Percentiles rank a stretch among this genome's conserved stretches.
phyloP scores from a whole-genome alignment of 164 flowering plant species.

The Magnolia sinica region DNA sequence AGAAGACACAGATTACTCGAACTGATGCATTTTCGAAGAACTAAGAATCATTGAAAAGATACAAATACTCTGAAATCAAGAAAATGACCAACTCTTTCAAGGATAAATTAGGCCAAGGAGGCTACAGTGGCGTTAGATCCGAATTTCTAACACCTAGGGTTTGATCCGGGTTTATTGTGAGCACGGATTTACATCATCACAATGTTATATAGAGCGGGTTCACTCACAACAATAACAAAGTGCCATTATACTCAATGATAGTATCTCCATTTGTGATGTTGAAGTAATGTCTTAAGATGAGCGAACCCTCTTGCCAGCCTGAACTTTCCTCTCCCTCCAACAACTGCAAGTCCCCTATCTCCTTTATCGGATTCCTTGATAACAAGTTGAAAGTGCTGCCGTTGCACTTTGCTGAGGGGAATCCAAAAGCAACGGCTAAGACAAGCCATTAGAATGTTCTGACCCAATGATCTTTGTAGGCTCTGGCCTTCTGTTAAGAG shows the following conservation, averaged over 20 bases:
- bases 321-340: slow-evolving; percentile 38
- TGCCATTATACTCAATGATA: slow-evolving; percentile 20
- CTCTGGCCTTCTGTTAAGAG: slow-evolving; percentile 30
- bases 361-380: slow-evolving; percentile 13
- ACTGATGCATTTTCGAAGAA: not conserved
- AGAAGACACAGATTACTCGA: not conserved
- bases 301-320: slow-evolving; percentile 39
- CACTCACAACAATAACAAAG: slow-evolving; percentile 13
- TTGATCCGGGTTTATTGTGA: too few species aligned
- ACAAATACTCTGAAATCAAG: too few species aligned
- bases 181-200: too few species aligned
- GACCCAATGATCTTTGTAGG: slow-evolving; percentile 28
- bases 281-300: slow-evolving; percentile 13
- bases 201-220: too few species aligned
- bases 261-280: slow-evolving; percentile 29
- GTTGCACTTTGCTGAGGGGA: slow-evolving; percentile 17
- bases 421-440: slow-evolving; percentile 19
- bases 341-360: slow-evolving; percentile 27
- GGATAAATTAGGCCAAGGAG: too few species aligned
- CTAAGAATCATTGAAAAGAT: too few species aligned
- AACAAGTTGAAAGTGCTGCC: slow-evolving; percentile 26
- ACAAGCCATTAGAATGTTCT: slow-evolving; percentile 20
- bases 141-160: too few species aligned
- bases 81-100: too few species aligned
- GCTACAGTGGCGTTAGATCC: too few species aligned